Evolutionary conservation across 176 grass and related monocot species (phyloP), one percentile per base, ranked within the genome.

Genomic region (Tillandsia fasciculata): DNA sequence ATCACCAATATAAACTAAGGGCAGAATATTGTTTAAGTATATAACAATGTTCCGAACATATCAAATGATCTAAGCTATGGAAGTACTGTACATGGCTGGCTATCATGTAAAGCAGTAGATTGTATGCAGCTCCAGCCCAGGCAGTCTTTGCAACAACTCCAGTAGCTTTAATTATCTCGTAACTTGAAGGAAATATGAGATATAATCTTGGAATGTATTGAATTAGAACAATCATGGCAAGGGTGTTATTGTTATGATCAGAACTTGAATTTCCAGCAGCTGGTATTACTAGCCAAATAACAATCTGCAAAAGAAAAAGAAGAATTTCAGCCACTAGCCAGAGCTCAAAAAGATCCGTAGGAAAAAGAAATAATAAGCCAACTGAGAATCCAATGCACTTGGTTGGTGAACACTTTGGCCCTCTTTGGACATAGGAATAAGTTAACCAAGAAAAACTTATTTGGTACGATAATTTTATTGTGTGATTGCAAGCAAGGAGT

Each of bases 101-200:
- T 76, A 99, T 99, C 84, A 99, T 79, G 67, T 99, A 99, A 52
- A 99, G 94, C 26, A 92, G 54, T 26, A 99, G 72, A 79, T 99
- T 99, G 72, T 93, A 99, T n/a, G 82, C 94, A 72, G 94, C 94
- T 52, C 89, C 94, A 76, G 82, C 81, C 94, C 94, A 99, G 33
- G 82, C 94, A 59, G 94, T 90, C 89, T 93, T 99, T 28, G 89
- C 78, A 20, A 99, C 87, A 79, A 99, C 80, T 77, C 94, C 94
- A 70, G 87, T 90, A 64, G 94, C 56, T 79, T 99, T 99, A 73
- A 90, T 28, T 52, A 99, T 93, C 75, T 99, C 84, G 59, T 87
- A 88, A 51, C 83, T 99, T 67, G 93, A 87, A 49, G 87, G 89
- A 78, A 90, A 99, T 88, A 99, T 99, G 71, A 99, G 86, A 84